These are phyloP conservation scores for Colletotrichum sp. DNA, from an alignment of 2,329 filamentous ascomycete species.

Conservation along the genomic window DNA sequence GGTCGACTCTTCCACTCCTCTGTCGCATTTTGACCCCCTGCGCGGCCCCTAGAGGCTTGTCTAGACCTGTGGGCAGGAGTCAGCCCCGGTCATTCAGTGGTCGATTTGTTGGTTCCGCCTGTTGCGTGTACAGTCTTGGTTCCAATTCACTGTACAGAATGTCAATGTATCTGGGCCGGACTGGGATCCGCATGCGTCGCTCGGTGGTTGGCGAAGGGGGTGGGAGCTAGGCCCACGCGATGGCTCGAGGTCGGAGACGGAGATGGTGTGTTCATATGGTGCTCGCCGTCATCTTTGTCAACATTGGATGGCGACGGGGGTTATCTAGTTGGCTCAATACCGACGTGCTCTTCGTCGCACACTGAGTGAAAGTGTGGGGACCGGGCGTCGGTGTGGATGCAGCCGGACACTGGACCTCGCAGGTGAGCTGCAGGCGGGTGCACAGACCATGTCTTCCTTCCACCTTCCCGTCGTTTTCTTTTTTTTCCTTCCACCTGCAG, in stretches of 20 bases:
- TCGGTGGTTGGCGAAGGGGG: not conserved
- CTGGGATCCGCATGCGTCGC: not conserved
- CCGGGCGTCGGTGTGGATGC: not conserved
- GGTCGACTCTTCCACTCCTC: not conserved
- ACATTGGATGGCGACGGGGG: constrained; percentile 10
- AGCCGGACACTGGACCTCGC: not conserved
- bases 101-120: not conserved
- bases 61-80: constrained; percentile 1
- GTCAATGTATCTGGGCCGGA: not conserved
- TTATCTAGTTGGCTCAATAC: constrained; percentile 16
- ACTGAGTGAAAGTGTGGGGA: constrained; percentile 17
- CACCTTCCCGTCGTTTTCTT: not conserved
- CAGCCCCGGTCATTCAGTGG: not conserved
- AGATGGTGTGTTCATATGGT: constrained; percentile 18
- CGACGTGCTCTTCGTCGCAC: constrained; percentile 8
- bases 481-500: not conserved
- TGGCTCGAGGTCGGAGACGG: not conserved
- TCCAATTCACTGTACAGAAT: not conserved
- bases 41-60: not conserved
- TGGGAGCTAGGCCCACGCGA: not conserved
- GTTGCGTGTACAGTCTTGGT: not conserved
- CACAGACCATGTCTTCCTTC: not conserved
- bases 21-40: constrained; percentile 3
- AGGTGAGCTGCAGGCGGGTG: not conserved
- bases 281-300: not conserved